Evolutionary conservation across 345 rosid genomes (phyloP).

Genomic region (Litchi chinensis): DNA sequence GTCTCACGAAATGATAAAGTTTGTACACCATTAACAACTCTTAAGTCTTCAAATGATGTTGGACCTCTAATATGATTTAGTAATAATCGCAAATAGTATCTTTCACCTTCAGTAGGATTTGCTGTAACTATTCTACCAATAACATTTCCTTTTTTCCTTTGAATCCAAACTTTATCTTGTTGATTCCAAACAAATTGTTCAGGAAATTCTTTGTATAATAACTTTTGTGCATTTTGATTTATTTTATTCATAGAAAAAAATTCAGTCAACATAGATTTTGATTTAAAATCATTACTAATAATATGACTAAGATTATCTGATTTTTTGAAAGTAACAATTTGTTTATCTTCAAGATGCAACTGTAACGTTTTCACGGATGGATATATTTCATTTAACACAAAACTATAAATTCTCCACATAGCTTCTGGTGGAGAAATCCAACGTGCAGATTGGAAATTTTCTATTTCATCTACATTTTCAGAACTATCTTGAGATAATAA

Average conservation of each 20-base stretch:
- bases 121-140: too few species aligned
- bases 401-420: neutral
- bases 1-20: neutral
- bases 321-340: too few species aligned
- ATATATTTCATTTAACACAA: neutral
- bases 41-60: neutral
- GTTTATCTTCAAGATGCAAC: neutral
- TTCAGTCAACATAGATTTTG: neutral
- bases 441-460: neutral
- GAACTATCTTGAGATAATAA: too few species aligned
- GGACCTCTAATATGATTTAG: too few species aligned
- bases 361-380: neutral
- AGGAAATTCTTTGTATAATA: neutral
- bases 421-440: neutral
- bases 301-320: too few species aligned
- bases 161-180: too few species aligned
- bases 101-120: too few species aligned
- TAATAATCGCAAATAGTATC: too few species aligned
- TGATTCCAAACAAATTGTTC: too few species aligned
- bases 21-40: neutral
- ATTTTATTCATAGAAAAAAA: neutral
- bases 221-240: neutral
- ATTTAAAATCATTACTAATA: too few species aligned
- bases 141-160: too few species aligned
- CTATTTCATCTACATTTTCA: neutral